Conservation (phyloP, 176 grass and related monocot genomes). For the Aegilops tauschii region DNA sequence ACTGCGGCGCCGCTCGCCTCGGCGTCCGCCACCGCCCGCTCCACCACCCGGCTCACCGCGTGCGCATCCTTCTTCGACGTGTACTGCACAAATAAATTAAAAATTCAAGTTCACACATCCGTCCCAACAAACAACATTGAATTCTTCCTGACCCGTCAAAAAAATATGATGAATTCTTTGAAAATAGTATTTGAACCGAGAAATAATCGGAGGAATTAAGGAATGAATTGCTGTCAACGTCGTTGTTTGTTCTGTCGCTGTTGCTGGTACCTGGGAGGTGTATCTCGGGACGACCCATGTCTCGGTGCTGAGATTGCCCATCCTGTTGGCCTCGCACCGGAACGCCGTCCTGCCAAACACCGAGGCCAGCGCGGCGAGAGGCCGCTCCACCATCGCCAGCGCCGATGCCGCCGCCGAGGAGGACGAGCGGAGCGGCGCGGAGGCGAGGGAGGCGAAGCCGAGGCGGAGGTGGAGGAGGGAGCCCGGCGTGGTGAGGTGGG, state of each 20-base stretch:
- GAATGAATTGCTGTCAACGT: background rate
- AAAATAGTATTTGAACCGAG: background rate
- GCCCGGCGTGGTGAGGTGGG: slow-evolving; percentile 49
- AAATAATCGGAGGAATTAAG: background rate
- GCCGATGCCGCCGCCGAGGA: background rate
- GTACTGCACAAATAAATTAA: slow-evolving; percentile 34
- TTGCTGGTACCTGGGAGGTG: slow-evolving; percentile 31
- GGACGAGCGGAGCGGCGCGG: slow-evolving; percentile 22
- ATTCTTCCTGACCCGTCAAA: background rate
- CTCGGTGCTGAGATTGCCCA: slow-evolving; percentile 39
- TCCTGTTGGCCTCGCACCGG: slow-evolving; percentile 40
- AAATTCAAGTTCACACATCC: too few species aligned
- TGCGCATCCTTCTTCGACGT: slow-evolving; percentile 11
- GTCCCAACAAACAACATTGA: background rate
- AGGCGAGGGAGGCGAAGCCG: slow-evolving; percentile 48
- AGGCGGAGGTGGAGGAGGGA: slow-evolving; percentile 51
- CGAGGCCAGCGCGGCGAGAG: slow-evolving; percentile 8
- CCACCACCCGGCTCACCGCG: slow-evolving; percentile 31
- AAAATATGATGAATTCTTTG: too few species aligned
- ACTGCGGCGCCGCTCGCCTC: slow-evolving; percentile 56
- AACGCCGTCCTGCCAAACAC: slow-evolving; percentile 9
- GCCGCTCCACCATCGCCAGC: background rate
- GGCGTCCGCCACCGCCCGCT: slow-evolving; percentile 52
- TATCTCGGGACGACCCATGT: slow-evolving; percentile 63
- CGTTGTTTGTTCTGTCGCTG: background rate